Base-by-base conservation (phyloP, 2,329 filamentous ascomycete genomes). In the Coleophoma crateriformis region DNA sequence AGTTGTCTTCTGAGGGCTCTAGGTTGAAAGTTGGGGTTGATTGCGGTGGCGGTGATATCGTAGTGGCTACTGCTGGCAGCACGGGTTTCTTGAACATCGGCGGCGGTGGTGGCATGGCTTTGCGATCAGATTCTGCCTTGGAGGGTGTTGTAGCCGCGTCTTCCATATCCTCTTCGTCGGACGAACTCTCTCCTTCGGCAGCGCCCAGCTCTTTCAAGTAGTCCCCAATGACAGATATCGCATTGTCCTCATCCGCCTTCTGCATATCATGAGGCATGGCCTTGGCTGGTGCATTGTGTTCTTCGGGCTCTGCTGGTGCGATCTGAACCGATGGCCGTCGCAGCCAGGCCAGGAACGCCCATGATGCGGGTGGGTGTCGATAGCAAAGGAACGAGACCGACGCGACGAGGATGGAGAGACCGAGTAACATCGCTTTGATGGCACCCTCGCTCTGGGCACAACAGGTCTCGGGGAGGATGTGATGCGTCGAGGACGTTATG, bases 331-430 rank as follows among this genome's bases (percentile, higher is more conserved):
- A 39, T 20, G 55, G 50, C 6, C 42, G 50, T 27, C 45, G 53
- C 12, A 62, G 44, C 60, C 64, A 69, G 12, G 59, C 56, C 33
- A 73, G 58, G 37, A 75, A 64, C 11, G 64, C 65, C 56, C 70
- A 69, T 44, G 80, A 65, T 67, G 78, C 75, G 42, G 72, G 67
- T 45, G 75, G 77, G 49, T 76, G 76, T 38, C 74, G 73, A 53
- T 84, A 71, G 58, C 76, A 68, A 54, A 84, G 65, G 59, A 76
- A 78, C 42, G 84, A 72, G 49, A 84, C 67, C 1, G 81, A 81
- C 40, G 76, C 81, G 55, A 85, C 64, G 59, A 85, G 71, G 54
- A 86, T 70, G n/a, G 81, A 81, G 54, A 84, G 66, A 55, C 79
- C 81, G 54, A 85, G 59, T 59, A 82, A 33, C 41, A 44, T 44